Evolutionary conservation across 805 yeast genomes (phyloP).

Genomic region (Ogataea chonburiensis): DNA sequence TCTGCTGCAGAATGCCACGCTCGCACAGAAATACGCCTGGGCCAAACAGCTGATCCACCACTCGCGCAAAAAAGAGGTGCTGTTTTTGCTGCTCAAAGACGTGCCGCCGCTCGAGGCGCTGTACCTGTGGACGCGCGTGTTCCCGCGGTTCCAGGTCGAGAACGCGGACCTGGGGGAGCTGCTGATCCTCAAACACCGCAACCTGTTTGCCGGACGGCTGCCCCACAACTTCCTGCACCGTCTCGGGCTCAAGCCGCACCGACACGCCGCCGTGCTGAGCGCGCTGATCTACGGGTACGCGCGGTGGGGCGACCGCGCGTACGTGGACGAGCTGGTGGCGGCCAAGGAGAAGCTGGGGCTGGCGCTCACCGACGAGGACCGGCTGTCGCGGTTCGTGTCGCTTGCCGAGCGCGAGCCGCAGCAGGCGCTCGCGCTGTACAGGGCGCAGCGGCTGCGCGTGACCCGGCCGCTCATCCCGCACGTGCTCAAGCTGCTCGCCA

Average conservation of each 20-base stretch:
- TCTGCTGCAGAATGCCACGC: slow-evolving; percentile 1
- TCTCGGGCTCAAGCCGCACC: slow-evolving; percentile 6
- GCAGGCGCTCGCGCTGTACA: slow-evolving; percentile 9
- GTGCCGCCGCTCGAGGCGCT: slow-evolving; percentile 7
- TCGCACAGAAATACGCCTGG: slow-evolving; percentile 6
- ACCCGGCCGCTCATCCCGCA: neutral
- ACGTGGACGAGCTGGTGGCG: slow-evolving; percentile 13
- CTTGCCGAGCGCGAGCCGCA: slow-evolving; percentile 1
- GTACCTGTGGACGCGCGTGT: slow-evolving; percentile 14
- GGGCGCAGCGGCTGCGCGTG: neutral
- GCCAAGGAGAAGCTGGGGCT: slow-evolving; percentile 14
- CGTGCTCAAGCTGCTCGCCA: slow-evolving; percentile 1
- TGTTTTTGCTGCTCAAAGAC: slow-evolving; percentile 13
- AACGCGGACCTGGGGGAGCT: slow-evolving; percentile 14
- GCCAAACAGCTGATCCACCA: slow-evolving; percentile 6
- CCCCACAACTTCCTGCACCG: slow-evolving; percentile 12
- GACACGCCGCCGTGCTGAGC: slow-evolving; percentile 17
- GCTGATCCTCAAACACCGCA: slow-evolving; percentile 15
- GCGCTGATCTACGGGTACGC: slow-evolving; percentile 22
- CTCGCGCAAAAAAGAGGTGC: slow-evolving; percentile 2
- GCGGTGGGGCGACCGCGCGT: slow-evolving; percentile 24
- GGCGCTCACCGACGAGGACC: slow-evolving; percentile 17
- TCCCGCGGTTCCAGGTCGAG: slow-evolving; percentile 6
- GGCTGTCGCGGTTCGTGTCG: slow-evolving; percentile 21
- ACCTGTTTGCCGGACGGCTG: slow-evolving; percentile 10